Percentiles rank a stretch among this genome's conserved stretches.
Evolutionary conservation across 1,284 basidiomycete genomes (phyloP).

Genomic region (Porodaedalea pini): DNA sequence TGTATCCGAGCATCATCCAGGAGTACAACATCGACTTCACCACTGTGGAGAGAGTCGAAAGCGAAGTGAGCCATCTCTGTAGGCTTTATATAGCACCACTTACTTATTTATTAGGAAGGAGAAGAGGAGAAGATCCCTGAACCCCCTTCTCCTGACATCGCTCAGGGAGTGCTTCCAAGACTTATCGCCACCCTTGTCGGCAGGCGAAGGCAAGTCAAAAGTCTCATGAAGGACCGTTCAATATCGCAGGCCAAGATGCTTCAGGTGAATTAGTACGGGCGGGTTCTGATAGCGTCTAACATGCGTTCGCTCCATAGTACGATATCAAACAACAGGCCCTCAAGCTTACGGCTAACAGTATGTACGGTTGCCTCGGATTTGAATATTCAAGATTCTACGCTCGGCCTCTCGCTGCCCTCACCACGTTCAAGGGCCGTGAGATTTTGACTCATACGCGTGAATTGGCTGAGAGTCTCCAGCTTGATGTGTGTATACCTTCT

Average conservation of each 20-base stretch:
- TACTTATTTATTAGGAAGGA: conserved; percentile 48
- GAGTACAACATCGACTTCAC: conserved; percentile 99
- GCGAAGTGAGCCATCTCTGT: conserved; percentile 46
- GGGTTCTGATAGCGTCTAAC: background rate
- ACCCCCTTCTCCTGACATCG: conserved; percentile 68
- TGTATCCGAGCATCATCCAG: conserved; percentile 99
- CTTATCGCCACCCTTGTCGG: conserved; percentile 94
- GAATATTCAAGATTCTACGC: conserved; percentile 97
- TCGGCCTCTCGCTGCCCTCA: conserved; percentile 92
- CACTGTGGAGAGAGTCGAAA: conserved; percentile 75
- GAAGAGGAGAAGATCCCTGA: conserved; percentile 87
- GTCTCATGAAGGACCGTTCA: conserved; percentile 89
- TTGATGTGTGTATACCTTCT: conserved; percentile 63
- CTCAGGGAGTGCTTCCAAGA: conserved; percentile 89
- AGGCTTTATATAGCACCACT: conserved; percentile 10
- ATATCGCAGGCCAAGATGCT: conserved; percentile 74
- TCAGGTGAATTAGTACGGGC: conserved; percentile 54
- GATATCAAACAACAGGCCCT: conserved; percentile 98
- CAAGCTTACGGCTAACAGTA: conserved; percentile 98
- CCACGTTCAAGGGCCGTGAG: conserved; percentile 97
- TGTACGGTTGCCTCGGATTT: conserved; percentile 99
- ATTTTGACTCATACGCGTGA: conserved; percentile 93
- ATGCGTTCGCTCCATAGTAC: conserved; percentile 48
- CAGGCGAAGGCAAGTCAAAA: conserved; percentile 88
- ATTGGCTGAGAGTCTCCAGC: conserved; percentile 83